Evolutionary conservation across 129 eudicot species (phyloP).

Genomic region (Heracleum sosnowskyi): DNA sequence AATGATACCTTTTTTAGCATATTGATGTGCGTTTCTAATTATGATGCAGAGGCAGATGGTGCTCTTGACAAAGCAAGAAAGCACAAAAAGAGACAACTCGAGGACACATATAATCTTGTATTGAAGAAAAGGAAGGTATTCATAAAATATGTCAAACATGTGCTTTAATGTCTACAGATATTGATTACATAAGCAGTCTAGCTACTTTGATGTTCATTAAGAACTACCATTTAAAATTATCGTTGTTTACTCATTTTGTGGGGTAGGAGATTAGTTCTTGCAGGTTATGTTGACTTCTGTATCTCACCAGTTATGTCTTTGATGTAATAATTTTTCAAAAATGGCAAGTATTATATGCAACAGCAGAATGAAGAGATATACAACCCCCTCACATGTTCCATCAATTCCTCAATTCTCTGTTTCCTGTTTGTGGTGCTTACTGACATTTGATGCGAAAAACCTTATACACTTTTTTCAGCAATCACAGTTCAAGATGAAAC

Average conservation of each 20-base stretch:
- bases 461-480: background rate
- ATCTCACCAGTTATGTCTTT: background rate
- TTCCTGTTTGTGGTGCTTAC: background rate
- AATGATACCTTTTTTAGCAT: background rate
- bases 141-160: background rate
- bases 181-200: background rate
- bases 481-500: background rate
- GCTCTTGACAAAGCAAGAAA: slow-evolving; percentile 96
- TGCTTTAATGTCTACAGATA: background rate
- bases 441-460: background rate
- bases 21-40: background rate
- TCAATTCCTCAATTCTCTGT: background rate
- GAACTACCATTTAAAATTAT: too few relatives aligned
- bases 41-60: slow-evolving; percentile 94
- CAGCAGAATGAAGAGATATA: too few relatives aligned
- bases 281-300: background rate
- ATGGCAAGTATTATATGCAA: background rate
- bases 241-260: too few relatives aligned
- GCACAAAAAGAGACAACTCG: slow-evolving; percentile 97
- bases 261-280: background rate
- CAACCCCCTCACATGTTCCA: background rate
- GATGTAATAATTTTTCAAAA: background rate
- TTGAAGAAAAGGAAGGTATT: slow-evolving; percentile 87
- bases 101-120: slow-evolving; percentile 84
- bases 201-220: background rate